Percentiles rank a stretch among this genome's conserved stretches.
phyloP scores from a whole-genome alignment of 495 filamentous ascomycete species.

The Aspergillus cristatus region DNA sequence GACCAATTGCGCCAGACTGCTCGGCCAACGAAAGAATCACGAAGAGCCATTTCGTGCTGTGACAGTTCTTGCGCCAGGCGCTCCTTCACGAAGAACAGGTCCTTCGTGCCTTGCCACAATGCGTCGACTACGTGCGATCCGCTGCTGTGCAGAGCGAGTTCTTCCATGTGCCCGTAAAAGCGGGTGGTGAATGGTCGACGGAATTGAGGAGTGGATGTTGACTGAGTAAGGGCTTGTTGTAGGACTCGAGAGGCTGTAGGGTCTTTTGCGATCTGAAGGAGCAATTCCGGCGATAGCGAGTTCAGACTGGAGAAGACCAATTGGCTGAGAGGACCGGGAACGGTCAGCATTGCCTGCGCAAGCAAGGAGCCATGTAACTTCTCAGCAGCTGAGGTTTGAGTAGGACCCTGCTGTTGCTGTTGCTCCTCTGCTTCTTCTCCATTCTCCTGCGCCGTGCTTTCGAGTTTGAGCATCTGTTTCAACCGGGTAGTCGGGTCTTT shows the following conservation, averaged over 20 bases:
- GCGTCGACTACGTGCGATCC: conserved; percentile 75
- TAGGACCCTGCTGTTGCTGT: conserved; percentile 12
- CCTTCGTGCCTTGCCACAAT: conserved; percentile 58
- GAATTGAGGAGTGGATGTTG: conserved; percentile 45
- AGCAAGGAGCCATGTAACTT: conserved; percentile 57
- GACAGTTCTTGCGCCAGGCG: conserved; percentile 55
- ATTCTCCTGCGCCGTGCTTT: conserved; percentile 25
- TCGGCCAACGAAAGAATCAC: conserved; percentile 66
- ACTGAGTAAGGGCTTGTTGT: conserved; percentile 56
- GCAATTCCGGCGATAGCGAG: conserved; percentile 26
- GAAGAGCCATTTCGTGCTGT: conserved; percentile 52
- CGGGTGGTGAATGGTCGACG: conserved; percentile 53
- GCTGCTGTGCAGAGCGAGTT: conserved; percentile 58
- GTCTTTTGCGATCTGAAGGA: conserved; percentile 47
- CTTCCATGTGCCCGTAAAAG: conserved; percentile 49
- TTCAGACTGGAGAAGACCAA: conserved; percentile 49
- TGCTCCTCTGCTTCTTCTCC: conserved; percentile 19
- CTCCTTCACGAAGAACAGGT: conserved; percentile 58
- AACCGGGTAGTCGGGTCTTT: conserved; percentile 45
- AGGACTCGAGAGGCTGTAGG: conserved; percentile 59
- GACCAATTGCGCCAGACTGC: conserved; percentile 88
- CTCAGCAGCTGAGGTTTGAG: conserved; percentile 23
- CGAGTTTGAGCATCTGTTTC: conserved; percentile 47
- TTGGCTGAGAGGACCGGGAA: conserved; percentile 46
- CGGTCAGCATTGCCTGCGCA: conserved; percentile 54